Evolutionary conservation across 164 flowering plant species (phyloP).

Genomic region (Vitis amurensis): DNA sequence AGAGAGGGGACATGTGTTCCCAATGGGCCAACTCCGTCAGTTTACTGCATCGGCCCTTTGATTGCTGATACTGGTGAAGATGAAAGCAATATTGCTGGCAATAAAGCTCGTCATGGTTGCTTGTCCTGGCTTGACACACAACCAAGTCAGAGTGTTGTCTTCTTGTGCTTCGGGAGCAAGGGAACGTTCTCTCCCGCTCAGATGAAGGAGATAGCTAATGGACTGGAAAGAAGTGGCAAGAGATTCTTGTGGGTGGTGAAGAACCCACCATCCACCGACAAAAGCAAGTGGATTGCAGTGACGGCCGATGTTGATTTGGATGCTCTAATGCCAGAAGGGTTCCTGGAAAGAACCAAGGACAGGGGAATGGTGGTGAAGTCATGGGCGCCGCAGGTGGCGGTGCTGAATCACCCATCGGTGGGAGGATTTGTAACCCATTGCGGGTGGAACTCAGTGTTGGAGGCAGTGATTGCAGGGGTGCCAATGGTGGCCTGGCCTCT

Average conservation of each 20-base stretch:
- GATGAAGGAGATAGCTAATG: not conserved
- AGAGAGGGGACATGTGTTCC: not conserved
- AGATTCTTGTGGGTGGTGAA: not conserved
- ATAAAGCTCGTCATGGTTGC: not conserved
- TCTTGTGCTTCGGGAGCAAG: too few relatives aligned
- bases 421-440: not conserved
- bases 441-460: too few relatives aligned
- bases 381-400: conserved; percentile 13
- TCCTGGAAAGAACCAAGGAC: conserved; percentile 3
- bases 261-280: not conserved
- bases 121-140: not conserved
- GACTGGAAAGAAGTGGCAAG: not conserved
- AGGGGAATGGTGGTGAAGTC: conserved; percentile 4
- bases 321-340: conserved; percentile 2
- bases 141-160: not conserved
- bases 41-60: conserved; percentile 13
- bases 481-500: too few relatives aligned
- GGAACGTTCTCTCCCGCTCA: not conserved
- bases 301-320: not conserved
- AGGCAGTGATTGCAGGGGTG: too few relatives aligned
- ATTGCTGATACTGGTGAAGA: not conserved
- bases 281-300: not conserved
- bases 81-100: not conserved
- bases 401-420: conserved; percentile 3
- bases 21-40: not conserved